phyloP scores from a whole-genome alignment of 1,284 basidiomycete genomes.

The Cystobasidium sp. region DNA sequence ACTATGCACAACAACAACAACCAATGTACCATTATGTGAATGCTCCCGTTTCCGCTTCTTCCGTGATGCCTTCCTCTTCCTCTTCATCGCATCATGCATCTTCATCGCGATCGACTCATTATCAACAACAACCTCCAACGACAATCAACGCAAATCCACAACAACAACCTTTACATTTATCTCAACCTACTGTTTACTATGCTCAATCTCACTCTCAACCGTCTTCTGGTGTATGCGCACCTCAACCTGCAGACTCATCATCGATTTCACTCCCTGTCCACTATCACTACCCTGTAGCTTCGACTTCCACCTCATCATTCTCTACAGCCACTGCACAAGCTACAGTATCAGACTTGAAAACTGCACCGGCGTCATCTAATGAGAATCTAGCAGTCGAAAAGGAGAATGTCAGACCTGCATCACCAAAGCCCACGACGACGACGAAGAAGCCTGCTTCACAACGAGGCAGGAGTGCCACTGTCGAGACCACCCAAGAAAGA shows the following conservation, averaged over 20 bases:
- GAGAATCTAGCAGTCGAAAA: neutral
- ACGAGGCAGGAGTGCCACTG: neutral
- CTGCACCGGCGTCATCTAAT: neutral
- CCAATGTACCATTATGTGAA: neutral
- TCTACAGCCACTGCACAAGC: neutral
- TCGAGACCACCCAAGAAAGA: neutral
- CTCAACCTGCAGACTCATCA: neutral
- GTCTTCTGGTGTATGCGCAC: neutral
- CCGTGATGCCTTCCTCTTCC: neutral
- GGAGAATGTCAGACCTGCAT: neutral
- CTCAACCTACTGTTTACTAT: neutral
- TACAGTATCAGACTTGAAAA: neutral
- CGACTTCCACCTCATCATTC: slow-evolving; percentile 6
- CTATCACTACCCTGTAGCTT: slow-evolving; percentile 23
- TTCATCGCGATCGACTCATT: slow-evolving; percentile 6
- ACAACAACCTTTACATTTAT: neutral
- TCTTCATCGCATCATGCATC: slow-evolving; percentile 1
- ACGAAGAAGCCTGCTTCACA: neutral
- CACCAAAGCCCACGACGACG: neutral
- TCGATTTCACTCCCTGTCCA: neutral
- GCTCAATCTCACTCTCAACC: neutral
- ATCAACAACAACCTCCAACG: slow-evolving; percentile 11
- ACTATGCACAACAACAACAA: slow-evolving; percentile 7
- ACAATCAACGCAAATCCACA: neutral
- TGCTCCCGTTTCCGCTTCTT: neutral